phyloP scores from a whole-genome alignment of 2,329 filamentous ascomycete species.

The Boeremia exigua region DNA sequence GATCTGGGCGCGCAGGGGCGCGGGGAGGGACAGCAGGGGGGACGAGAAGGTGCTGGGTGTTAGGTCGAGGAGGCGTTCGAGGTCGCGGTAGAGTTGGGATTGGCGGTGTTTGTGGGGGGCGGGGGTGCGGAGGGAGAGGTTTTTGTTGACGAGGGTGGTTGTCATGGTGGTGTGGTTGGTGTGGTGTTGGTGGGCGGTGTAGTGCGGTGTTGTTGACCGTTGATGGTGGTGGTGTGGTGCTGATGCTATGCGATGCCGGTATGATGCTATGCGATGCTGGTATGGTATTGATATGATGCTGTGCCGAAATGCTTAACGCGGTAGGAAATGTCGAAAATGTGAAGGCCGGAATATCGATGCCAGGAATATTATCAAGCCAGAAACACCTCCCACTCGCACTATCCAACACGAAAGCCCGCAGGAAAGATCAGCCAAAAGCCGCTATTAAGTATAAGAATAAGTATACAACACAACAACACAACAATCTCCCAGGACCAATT shows the following conservation, averaged over 20 bases:
- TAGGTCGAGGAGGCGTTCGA: conserved; percentile 44
- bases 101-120: conserved; percentile 39
- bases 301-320: too few species aligned
- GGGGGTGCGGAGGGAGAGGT: conserved; percentile 21
- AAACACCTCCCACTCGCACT: too few species aligned
- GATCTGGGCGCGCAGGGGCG: conserved; percentile 36
- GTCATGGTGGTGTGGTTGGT: neutral
- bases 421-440: too few species aligned
- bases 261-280: neutral
- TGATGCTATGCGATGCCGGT: neutral
- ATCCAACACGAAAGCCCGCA: too few species aligned
- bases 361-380: too few species aligned
- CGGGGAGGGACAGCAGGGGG: conserved; percentile 39
- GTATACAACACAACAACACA: too few species aligned
- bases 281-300: too few species aligned
- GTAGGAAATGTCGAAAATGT: too few species aligned
- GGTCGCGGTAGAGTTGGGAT: conserved; percentile 41
- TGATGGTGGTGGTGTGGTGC: neutral
- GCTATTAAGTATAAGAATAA: too few species aligned
- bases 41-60: conserved; percentile 42
- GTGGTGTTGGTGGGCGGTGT: neutral
- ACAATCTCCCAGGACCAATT: too few species aligned
- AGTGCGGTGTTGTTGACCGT: neutral
- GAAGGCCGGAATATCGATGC: too few species aligned
- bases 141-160: conserved; percentile 10